phyloP scores from a whole-genome alignment of 2,329 filamentous ascomycete species.

The Cladophialophora psammophila region DNA sequence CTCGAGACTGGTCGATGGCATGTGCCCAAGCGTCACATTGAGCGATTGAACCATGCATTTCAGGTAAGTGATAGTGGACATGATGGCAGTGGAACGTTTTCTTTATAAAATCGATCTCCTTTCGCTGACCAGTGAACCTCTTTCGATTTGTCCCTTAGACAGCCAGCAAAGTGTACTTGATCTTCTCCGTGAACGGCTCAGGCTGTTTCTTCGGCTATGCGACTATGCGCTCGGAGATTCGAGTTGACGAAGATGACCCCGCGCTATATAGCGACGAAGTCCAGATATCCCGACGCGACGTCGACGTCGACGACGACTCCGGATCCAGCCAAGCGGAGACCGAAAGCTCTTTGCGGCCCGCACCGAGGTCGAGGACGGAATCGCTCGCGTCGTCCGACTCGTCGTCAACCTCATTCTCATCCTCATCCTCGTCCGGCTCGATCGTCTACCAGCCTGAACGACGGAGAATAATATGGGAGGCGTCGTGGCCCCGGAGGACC shows the following conservation, averaged over 20 bases:
- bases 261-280: slow-evolving; percentile 11
- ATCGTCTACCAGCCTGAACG: slow-evolving; percentile 32
- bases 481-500: slow-evolving; percentile 1
- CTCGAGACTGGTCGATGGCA: slow-evolving; percentile 28
- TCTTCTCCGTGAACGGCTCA: slow-evolving; percentile 35
- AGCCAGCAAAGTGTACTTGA: slow-evolving; percentile 29
- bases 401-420: neutral
- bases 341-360: slow-evolving; percentile 4
- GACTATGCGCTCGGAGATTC: slow-evolving; percentile 31
- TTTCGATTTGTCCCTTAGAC: slow-evolving; percentile 14
- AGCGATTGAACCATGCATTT: slow-evolving; percentile 32
- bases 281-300: neutral
- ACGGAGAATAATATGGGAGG: slow-evolving; percentile 32
- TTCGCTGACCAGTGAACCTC: neutral
- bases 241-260: neutral
- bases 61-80: slow-evolving; percentile 17
- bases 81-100: neutral
- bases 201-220: slow-evolving; percentile 32
- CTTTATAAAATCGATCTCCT: neutral
- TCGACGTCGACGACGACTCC: neutral
- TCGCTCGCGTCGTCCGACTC: slow-evolving; percentile 27
- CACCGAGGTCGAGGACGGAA: slow-evolving; percentile 13
- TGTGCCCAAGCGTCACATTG: slow-evolving; percentile 30
- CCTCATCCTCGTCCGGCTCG: slow-evolving; percentile 15
- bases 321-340: neutral